Evolutionary conservation across 2,329 filamentous ascomycete genomes (phyloP), one percentile per base, ranked within the genome.

Genomic region (Nannizziopsis barbatae): DNA sequence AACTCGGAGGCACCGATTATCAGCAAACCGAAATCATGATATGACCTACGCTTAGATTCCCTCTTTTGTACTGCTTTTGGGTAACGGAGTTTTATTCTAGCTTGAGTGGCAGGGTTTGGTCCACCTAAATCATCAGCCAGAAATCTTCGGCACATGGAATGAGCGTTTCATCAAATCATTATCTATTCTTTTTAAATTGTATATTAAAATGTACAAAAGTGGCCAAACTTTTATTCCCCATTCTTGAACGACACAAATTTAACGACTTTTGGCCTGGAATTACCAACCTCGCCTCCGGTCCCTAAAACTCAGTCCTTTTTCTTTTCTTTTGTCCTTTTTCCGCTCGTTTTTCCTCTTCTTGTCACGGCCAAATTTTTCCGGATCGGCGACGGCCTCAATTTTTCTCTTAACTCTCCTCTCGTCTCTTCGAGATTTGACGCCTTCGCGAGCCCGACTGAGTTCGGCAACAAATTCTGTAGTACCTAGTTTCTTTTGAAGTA

Each of bases 261-360:
- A 17, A 37, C 8, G 30, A 37, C 3, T n/a, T 17, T 40, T 38
- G 38, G 10, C 17, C 15, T 10, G 22, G 3, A 31, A 18, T 45
- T 73, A 87, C 70, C 80, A 88, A 6, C 82, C 82, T 59, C 83
- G 77, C 64, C 88, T 79, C 66, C 75, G 73, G 44, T 79, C 79
- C 65, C 84, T 80, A 61, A 84, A 80, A 68, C 87, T 83, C 56
- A 74, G 69, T 0, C 84, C 83, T 65, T 79, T 86, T 65, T 83
- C 84, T 75, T 87, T 94, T 64, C 82, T 80, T 65, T 81, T 80
- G 58, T 83, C 83, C 70, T 82, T 88, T 73, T 92, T 92, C 71
- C 82, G 80, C 62, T 92, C 86, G 53, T 84, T 76, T 72, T 83
- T 88, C 71, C 83, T 85, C 63, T 77, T 80, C 79, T 95, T 95